Conservation (phyloP, 257 asterid species). For the Ilex asprella region DNA sequence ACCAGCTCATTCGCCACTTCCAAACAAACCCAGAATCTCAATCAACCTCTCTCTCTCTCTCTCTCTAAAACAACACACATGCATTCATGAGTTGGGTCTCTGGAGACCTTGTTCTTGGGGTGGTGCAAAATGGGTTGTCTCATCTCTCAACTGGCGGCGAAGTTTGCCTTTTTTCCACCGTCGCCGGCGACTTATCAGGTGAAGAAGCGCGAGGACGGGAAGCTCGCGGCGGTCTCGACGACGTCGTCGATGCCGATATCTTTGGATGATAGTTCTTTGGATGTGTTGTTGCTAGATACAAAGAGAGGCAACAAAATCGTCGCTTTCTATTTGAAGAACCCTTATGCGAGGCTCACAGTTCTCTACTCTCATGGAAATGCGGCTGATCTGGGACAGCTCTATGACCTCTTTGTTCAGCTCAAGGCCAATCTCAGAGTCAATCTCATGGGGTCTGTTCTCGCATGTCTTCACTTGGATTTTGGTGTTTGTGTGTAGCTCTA, state of each 20-base stretch:
- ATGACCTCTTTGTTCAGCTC: slow-evolving; percentile 93
- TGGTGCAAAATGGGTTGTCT: slow-evolving; percentile 66
- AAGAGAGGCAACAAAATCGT: slow-evolving; percentile 88
- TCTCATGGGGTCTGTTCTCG: slow-evolving; percentile 64
- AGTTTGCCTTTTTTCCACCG: slow-evolving; percentile 96
- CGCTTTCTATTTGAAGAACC: slow-evolving; percentile 80
- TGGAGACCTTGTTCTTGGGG: slow-evolving; percentile 15
- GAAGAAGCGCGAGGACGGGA: slow-evolving; percentile 69
- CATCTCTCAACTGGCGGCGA: slow-evolving; percentile 84
- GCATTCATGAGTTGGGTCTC: slow-evolving; percentile 55
- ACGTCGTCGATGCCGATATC: slow-evolving; percentile 58
- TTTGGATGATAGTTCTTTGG: slow-evolving; percentile 63
- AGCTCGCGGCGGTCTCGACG: slow-evolving; percentile 62
- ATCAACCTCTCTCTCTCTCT: slow-evolving; percentile 8
- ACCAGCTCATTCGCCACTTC: background rate
- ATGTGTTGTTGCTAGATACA: slow-evolving; percentile 57
- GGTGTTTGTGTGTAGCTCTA: background rate
- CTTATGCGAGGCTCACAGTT: slow-evolving; percentile 80
- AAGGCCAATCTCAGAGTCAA: slow-evolving; percentile 93
- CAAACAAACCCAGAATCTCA: background rate
- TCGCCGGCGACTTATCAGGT: slow-evolving; percentile 88
- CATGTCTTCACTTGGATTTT: background rate
- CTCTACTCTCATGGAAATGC: slow-evolving; percentile 96
- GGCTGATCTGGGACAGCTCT: slow-evolving; percentile 98
- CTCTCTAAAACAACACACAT: slow-evolving; percentile 24